Evolutionary conservation across 1,284 basidiomycete genomes (phyloP).

Genomic region (Takashimella tepidaria): DNA sequence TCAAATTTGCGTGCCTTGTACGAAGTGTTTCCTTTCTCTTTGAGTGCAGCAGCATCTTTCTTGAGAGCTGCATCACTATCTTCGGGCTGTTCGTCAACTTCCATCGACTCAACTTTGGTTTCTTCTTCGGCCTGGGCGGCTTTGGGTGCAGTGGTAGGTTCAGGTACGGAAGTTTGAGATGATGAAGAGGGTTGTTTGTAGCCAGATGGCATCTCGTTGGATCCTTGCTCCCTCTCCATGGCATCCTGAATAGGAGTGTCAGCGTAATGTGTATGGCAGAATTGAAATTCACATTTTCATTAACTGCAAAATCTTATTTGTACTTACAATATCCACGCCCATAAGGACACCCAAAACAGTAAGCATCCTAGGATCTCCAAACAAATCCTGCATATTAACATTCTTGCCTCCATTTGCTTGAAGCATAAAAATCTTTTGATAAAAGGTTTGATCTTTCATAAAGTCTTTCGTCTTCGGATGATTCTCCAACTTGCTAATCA

Average conservation of each 20-base stretch:
- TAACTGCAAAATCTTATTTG: not conserved
- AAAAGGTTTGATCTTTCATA: constrained; percentile 74
- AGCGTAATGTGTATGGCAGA: no score
- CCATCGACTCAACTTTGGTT: constrained; percentile 56
- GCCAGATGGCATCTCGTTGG: constrained; percentile 69
- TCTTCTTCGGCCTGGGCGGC: constrained; percentile 49
- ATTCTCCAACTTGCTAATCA: constrained; percentile 73
- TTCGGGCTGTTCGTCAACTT: constrained; percentile 55
- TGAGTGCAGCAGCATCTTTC: constrained; percentile 68
- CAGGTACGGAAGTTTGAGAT: constrained; percentile 1
- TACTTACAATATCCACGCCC: constrained; percentile 73
- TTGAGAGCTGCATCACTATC: constrained; percentile 62
- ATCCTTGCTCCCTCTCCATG: constrained; percentile 77
- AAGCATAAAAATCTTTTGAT: constrained; percentile 54
- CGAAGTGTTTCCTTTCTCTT: constrained; percentile 69
- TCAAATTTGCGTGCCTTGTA: constrained; percentile 83
- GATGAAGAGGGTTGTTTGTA: constrained; percentile 27
- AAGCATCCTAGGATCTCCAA: constrained; percentile 87
- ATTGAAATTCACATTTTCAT: no score
- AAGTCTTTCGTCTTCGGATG: constrained; percentile 82
- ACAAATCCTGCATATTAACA: constrained; percentile 45
- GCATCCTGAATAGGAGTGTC: constrained; percentile 57
- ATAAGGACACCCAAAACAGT: constrained; percentile 82
- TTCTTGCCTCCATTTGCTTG: constrained; percentile 44
- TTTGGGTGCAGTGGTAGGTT: constrained; percentile 31